Evolutionary conservation across 768 basidiomycete species (phyloP).

Genomic region (Macrolepiota fuliginosa): DNA sequence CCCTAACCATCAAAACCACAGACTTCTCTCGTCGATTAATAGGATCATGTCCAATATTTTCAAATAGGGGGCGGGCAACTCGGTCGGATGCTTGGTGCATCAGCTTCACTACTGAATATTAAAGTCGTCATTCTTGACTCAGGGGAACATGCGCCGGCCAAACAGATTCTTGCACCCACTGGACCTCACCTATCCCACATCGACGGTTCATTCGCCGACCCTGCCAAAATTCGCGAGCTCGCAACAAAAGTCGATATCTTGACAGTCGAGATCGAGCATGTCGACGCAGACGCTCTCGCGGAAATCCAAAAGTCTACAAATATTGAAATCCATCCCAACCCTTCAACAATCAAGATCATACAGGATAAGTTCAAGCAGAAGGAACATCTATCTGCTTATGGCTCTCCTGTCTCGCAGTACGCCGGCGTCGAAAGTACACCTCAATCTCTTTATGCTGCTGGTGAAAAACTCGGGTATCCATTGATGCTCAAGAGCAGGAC

Average conservation of each 20-base stretch:
- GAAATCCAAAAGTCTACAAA: slow-evolving; percentile 42
- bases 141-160: slow-evolving; percentile 80
- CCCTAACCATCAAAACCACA: slow-evolving; percentile 9
- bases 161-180: slow-evolving; percentile 72
- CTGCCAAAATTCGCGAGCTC: slow-evolving; percentile 73
- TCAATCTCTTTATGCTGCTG: slow-evolving; percentile 51
- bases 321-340: slow-evolving; percentile 69
- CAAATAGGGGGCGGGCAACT: slow-evolving; percentile 89
- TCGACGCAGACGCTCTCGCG: slow-evolving; percentile 73
- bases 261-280: slow-evolving; percentile 97
- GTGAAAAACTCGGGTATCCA: slow-evolving; percentile 69
- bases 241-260: slow-evolving; percentile 81
- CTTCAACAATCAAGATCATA: slow-evolving; percentile 79
- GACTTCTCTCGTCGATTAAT: slow-evolving; percentile 12
- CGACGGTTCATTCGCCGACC: slow-evolving; percentile 87
- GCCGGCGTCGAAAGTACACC: slow-evolving; percentile 52
- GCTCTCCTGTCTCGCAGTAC: slow-evolving; percentile 61
- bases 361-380: slow-evolving; percentile 82
- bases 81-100: slow-evolving; percentile 92
- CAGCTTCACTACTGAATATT: slow-evolving; percentile 86
- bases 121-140: slow-evolving; percentile 83
- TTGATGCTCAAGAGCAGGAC: slow-evolving; percentile 97
- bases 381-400: slow-evolving; percentile 70
- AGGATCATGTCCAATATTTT: slow-evolving; percentile 15
- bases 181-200: slow-evolving; percentile 57